phyloP scores from a whole-genome alignment of 2,329 filamentous ascomycete genomes.

The Cordyceps fumosorosea region DNA sequence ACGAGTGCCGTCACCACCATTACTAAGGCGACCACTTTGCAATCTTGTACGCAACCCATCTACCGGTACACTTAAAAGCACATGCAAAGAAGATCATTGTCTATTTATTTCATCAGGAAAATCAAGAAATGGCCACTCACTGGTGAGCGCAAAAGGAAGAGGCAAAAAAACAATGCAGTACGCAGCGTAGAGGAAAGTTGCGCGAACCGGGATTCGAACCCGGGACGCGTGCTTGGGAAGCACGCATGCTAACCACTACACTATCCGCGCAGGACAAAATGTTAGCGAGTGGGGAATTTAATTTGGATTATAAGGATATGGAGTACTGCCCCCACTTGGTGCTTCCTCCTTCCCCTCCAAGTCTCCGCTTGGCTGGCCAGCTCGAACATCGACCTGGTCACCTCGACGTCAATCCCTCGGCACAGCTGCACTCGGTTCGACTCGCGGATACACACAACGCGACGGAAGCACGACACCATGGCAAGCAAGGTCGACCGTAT shows the following conservation, averaged over 20 bases:
- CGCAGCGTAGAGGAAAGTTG: conserved; percentile 13
- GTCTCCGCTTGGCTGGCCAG: neutral
- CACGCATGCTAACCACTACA: conserved; percentile 15
- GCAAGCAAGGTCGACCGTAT: conserved; percentile 40
- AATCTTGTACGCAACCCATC: neutral
- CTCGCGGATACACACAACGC: too few species aligned
- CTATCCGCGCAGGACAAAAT: conserved; percentile 13
- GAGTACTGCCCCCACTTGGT: neutral
- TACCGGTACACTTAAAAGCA: neutral
- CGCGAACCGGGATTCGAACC: conserved; percentile 15
- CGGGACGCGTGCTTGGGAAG: conserved; percentile 15
- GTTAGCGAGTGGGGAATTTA: neutral
- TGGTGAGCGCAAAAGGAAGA: neutral
- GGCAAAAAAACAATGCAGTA: neutral
- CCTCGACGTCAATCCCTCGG: neutral
- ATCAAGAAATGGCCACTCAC: too few species aligned
- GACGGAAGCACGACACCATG: conserved; percentile 21
- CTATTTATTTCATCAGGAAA: neutral
- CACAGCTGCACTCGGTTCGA: too few species aligned
- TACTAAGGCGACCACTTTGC: conserved; percentile 1
- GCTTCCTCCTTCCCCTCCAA: conserved; percentile 1
- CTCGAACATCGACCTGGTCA: neutral
- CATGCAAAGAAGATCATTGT: neutral
- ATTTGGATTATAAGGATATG: neutral
- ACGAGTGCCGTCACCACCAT: conserved; percentile 9